Evolutionary conservation across 2,329 filamentous ascomycete species (phyloP), one percentile per base, ranked within the genome.

Genomic region (Neocucurbitaria cava): DNA sequence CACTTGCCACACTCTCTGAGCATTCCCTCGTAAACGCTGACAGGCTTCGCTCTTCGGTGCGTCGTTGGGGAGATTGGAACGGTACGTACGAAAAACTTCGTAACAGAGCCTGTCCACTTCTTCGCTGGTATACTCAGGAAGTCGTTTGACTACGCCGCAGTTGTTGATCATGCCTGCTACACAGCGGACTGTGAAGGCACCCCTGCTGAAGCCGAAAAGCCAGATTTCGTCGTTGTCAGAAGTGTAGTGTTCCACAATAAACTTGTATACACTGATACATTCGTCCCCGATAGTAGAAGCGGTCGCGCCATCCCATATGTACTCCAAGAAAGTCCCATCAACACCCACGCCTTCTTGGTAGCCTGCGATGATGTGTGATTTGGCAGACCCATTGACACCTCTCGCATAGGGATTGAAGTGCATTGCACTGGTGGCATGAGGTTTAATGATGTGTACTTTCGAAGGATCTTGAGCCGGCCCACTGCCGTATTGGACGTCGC

Each of bases 171-270:
- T 76, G 41, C 78, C 78, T 3, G 74, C 77, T 0, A 80, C 70
- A 44, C 72, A 76, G 8, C 78, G 73, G 24, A 76, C 75, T 0
- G 77, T 81, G 54, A 75, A 81, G 1, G 79, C 75, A n/a, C 79
- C 78, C 35, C 79, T 69, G 5, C 76, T 79, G 61, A 80, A 80
- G 2, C 79, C 79, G 30, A 80, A 70, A 3, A 81, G 59, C 63
- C 76, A 81, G 38, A 81, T 79, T 10, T 77, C 77, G 45, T 80
- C 74, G 1, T 80, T 74, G 1, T 71, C 68, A 5, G 54, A 47
- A 1, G 65, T 69, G 46, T 67, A 76, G 49, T 75, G 54, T 20
- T 74, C 62, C 0, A 74, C 73, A 21, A 76, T 74, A 58, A 69
- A 76, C 10, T 64, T 62, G 61, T 76, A 76, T 1, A 72, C 69